phyloP scores from a whole-genome alignment of 2,329 filamentous ascomycete species.

The Alternaria brassicae region DNA sequence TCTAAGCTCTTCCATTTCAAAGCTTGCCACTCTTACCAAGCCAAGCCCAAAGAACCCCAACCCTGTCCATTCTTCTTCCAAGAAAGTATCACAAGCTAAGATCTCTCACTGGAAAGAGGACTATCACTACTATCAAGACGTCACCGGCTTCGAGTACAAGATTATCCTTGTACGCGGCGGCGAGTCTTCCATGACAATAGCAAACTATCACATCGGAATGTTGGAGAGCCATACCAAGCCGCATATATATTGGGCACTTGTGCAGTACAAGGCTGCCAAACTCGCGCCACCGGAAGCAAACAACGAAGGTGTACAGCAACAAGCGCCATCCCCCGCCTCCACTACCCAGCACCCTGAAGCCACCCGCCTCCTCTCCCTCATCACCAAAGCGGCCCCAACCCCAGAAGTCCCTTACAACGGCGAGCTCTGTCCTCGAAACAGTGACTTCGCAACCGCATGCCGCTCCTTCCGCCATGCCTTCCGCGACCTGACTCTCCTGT shows the following conservation, averaged over 20 bases:
- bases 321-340: neutral
- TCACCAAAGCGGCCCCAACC: conserved; percentile 9
- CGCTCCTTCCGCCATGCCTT: conserved; percentile 51
- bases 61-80: neutral
- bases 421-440: conserved; percentile 41
- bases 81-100: conserved; percentile 21
- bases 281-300: neutral
- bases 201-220: conserved; percentile 58
- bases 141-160: conserved; percentile 68
- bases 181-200: conserved; percentile 58
- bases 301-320: neutral
- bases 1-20: neutral
- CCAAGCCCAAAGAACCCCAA: neutral
- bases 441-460: conserved; percentile 45
- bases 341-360: conserved; percentile 14
- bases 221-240: conserved; percentile 44
- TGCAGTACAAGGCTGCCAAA: conserved; percentile 33
- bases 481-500: conserved; percentile 48
- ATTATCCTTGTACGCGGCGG: conserved; percentile 65
- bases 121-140: conserved; percentile 71
- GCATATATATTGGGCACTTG: conserved; percentile 40
- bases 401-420: conserved; percentile 19
- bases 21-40: neutral
- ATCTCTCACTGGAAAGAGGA: conserved; percentile 50
- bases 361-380: conserved; percentile 21